These are phyloP conservation scores for Copromyces sp. DNA, from an alignment of 495 filamentous ascomycete genomes.

Conservation along the genomic window DNA sequence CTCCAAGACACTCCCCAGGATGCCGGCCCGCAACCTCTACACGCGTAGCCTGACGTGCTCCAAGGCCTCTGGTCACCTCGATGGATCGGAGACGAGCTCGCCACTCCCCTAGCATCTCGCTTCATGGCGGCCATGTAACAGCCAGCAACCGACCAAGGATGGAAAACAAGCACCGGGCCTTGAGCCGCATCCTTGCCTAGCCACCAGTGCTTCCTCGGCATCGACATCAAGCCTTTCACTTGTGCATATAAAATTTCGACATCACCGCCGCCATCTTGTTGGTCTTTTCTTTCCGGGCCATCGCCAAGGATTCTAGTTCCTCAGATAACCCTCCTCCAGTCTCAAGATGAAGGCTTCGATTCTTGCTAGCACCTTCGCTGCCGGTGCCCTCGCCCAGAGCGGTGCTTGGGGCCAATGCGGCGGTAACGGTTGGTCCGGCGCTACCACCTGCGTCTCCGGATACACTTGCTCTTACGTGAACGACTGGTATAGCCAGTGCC, in stretches of 20 bases:
- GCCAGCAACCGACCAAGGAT: background rate
- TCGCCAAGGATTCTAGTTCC: background rate
- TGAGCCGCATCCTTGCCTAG: constrained; percentile 4
- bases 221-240: background rate
- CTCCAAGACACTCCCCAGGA: background rate
- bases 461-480: constrained; percentile 32
- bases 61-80: constrained; percentile 1
- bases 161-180: background rate
- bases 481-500: constrained; percentile 36
- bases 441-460: constrained; percentile 30
- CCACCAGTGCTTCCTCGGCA: background rate
- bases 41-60: background rate
- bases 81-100: background rate
- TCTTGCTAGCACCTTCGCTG: constrained; percentile 15
- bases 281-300: background rate
- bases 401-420: constrained; percentile 37
- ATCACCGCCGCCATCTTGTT: background rate
- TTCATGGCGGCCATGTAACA: background rate
- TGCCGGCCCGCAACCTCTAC: background rate
- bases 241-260: background rate
- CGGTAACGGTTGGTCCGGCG: constrained; percentile 29
- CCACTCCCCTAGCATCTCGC: constrained; percentile 2
- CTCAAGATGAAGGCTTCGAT: constrained; percentile 21
- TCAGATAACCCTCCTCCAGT: background rate
- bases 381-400: constrained; percentile 16